Conservation (phyloP, 2,329 filamentous ascomycete species). For the Cryphonectria japonica region DNA sequence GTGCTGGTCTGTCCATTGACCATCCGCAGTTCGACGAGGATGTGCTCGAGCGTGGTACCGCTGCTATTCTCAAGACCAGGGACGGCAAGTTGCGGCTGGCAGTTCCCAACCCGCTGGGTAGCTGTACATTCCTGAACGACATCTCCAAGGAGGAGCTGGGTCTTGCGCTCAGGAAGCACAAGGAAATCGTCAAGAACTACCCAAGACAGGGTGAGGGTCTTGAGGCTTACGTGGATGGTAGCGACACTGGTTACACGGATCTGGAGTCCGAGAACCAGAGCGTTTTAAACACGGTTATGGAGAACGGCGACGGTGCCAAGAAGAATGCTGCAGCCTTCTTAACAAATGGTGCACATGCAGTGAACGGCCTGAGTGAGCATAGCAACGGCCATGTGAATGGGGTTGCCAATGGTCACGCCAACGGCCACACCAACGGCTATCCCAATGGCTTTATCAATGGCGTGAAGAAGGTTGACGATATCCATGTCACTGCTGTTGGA, state of each 20-base stretch:
- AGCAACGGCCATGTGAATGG: not conserved
- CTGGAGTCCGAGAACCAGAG: conserved; percentile 43
- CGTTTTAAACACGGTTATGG: conserved; percentile 46
- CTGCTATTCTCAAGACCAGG: conserved; percentile 71
- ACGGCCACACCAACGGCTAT: conserved; percentile 9
- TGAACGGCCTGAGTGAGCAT: conserved; percentile 30
- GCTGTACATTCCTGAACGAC: conserved; percentile 71
- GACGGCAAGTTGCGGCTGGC: conserved; percentile 70
- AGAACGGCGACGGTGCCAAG: conserved; percentile 41
- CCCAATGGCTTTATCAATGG: conserved; percentile 9
- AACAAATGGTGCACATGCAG: conserved; percentile 39
- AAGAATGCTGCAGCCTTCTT: conserved; percentile 44
- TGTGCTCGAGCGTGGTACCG: conserved; percentile 66
- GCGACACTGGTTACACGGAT: conserved; percentile 64
- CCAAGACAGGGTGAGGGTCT: conserved; percentile 67
- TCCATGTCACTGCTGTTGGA: conserved; percentile 13
- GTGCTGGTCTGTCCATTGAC: conserved; percentile 72
- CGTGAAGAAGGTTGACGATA: conserved; percentile 9
- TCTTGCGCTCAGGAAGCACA: conserved; percentile 63
- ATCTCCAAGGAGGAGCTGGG: conserved; percentile 65
- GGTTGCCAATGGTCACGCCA: not conserved
- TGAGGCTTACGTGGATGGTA: conserved; percentile 71
- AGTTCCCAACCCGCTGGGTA: conserved; percentile 69
- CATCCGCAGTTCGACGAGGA: conserved; percentile 69
- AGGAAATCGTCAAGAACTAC: conserved; percentile 64